Evolutionary conservation across 1,284 basidiomycete species (phyloP), one percentile per base, ranked within the genome.

Genomic region (Boletus smithii): DNA sequence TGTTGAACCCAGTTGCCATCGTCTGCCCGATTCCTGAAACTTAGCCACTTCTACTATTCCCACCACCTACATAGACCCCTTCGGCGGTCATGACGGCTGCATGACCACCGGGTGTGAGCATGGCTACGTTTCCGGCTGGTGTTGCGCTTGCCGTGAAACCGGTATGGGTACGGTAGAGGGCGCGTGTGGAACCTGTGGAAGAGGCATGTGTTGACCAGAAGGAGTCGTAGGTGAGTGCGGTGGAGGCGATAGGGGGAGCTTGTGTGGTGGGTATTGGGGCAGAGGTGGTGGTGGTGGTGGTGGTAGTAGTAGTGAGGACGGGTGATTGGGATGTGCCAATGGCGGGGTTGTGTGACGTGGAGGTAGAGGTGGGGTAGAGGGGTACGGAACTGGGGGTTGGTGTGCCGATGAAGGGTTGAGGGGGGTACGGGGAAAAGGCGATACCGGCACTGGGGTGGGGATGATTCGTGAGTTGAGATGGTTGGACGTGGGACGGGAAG

Each of bases 131-230:
- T 1, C 62, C 63, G 2, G 48, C 40, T 5, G 62, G 50, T 3
- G 56, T 44, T 0, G 60, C 58, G 11, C 55, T 63, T 7, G 62
- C 53, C 1, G 60, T 53, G 33, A 63, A 63, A 3, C 62, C 65
- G 3, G 62, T 50, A 3, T 65, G 55, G 4, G 65, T 68, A 4
- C 68, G 61, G 34, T 68, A 69, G 8, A 67, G 53, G 1, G 62
- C 57, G 5, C 61, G 63, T 0, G 61, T 62, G 8, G 60, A 29
- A 7, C 60, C 61, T 3, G 59, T 30, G 4, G 59, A 53, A 1
- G 70, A 64, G 5, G 69, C 66, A 51, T 79, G 76, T 6, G 76
- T 70, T 3, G 79, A 81, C 81, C 82, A 84, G 56, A 84, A 83
- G 0, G 79, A 77, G 59, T 83, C 81, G 54, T 84, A 83, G 5